phyloP scores from a whole-genome alignment of 139 green algal species.

The Spirogloea muscicola region DNA sequence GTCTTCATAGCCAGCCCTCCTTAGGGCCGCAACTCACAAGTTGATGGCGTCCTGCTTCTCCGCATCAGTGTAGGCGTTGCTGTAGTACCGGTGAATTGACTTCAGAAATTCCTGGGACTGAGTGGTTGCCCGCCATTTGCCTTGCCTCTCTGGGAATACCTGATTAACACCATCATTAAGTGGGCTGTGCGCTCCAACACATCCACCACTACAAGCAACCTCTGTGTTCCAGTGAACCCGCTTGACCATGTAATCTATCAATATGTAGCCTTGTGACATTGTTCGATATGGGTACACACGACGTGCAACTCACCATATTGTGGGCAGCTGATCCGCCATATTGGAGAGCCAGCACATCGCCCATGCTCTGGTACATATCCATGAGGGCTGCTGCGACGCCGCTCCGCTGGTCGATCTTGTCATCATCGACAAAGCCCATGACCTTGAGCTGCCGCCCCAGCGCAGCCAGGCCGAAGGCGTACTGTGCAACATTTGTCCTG shows the following conservation, averaged over 20 bases:
- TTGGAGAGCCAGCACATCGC: conserved; percentile 74
- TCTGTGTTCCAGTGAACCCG: too few species aligned
- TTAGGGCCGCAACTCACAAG: conserved; percentile 66
- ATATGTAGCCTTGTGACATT: background rate
- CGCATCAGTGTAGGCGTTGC: conserved; percentile 78
- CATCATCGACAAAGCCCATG: conserved; percentile 23
- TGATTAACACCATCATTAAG: too few species aligned
- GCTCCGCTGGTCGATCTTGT: conserved; percentile 50
- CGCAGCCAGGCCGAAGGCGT: conserved; percentile 66
- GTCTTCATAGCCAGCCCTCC: too few species aligned
- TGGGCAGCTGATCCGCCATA: conserved; percentile 93
- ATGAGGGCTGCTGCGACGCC: conserved; percentile 70
- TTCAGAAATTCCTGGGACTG: conserved; percentile 59
- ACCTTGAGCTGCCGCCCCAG: conserved; percentile 65
- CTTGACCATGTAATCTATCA: too few species aligned
- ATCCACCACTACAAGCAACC: too few species aligned
- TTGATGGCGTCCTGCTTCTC: conserved; percentile 96
- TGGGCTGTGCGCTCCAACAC: too few species aligned
- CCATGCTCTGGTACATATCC: conserved; percentile 86
- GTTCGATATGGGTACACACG: conserved; percentile 59
- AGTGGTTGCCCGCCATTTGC: conserved; percentile 49
- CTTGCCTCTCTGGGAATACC: conserved; percentile 24
- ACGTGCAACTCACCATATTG: conserved; percentile 74
- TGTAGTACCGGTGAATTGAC: conserved; percentile 76
- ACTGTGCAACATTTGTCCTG: conserved; percentile 93